Evolutionary conservation across 306 rosid species (phyloP), one percentile per base, ranked within the genome.

Genomic region (Prinsepia uniflora): DNA sequence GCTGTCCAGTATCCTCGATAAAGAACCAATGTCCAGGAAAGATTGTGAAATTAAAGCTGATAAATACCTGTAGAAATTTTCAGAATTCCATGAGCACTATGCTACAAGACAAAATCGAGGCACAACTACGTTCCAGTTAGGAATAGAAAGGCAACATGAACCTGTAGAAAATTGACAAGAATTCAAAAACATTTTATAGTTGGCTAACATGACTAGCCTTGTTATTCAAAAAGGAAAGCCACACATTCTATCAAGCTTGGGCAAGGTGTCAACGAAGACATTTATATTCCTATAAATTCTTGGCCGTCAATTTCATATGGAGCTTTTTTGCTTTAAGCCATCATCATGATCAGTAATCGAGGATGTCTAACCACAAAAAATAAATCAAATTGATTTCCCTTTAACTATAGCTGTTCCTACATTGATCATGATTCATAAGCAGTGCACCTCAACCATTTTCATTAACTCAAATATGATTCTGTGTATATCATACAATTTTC

Each of bases 1-100:
- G 67, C 97, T 76, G 77, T 94, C 96, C 76, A 94, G 83, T 81
- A 94, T 94, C 90, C 99, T 91, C 8, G 97, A 94, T 75, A 91
- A 94, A 47, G 99, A 94, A 61, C 99, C 97, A 77, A 94, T 89
- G 85, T 91, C 99, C 86, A 94, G 76, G 86, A 94, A 94, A 70
- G 97, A 86, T 67, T 91, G 97, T 47, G 99, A 94, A 79, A 94
- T 94, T 74, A 94, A 85, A 70, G 97, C 97, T 18, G 90, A 81
- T 67, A 94, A 82, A 68, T 94, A 94, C 84, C 99, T 94, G 85
- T 50, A 62, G 44, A 71, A 36, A 63, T 72, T 22, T 65, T 49
- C 6, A 67, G 56, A 81, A 64, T 64, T 34, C 20, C 24, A 10
- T 71, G 20, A 71, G 44, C 47, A 43, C 13, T 1, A 56, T 8